Evolutionary conservation across 768 basidiomycete species (phyloP).

Genomic region (Pleurotus eryngii): DNA sequence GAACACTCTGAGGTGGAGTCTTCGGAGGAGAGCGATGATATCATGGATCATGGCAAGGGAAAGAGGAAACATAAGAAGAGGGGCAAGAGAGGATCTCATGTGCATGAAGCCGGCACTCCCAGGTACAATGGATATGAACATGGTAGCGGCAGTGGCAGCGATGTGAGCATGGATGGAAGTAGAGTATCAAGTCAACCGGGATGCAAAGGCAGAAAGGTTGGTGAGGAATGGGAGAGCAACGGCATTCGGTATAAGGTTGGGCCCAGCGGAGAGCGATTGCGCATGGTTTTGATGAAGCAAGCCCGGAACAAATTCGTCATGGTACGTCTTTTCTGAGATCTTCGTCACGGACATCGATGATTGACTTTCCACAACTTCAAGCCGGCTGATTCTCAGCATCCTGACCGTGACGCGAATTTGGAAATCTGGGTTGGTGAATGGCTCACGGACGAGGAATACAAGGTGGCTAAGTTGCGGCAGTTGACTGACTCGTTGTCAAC

Average conservation of each 20-base stretch:
- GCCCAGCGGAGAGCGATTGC: conserved; percentile 63
- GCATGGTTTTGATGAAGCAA: conserved; percentile 70
- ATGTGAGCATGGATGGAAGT: conserved; percentile 49
- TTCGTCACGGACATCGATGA: neutral
- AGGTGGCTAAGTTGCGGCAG: conserved; percentile 55
- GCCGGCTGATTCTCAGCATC: conserved; percentile 78
- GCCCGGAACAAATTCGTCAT: conserved; percentile 67
- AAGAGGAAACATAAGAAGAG: conserved; percentile 39
- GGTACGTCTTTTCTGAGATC: conserved; percentile 39
- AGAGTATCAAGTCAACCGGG: conserved; percentile 41
- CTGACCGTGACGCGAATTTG: conserved; percentile 63
- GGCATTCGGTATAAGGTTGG: conserved; percentile 72
- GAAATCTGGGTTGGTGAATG: conserved; percentile 78
- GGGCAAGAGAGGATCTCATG: conserved; percentile 10
- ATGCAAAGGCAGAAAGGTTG: conserved; percentile 57
- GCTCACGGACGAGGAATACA: conserved; percentile 74
- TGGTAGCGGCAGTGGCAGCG: conserved; percentile 31
- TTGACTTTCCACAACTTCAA: conserved; percentile 22
- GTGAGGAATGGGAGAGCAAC: conserved; percentile 75
- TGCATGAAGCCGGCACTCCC: neutral
- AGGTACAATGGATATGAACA: conserved; percentile 17
- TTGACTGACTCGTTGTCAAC: conserved; percentile 42
- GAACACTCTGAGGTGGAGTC: conserved; percentile 26
- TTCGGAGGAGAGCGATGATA: conserved; percentile 13
- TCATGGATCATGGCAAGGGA: conserved; percentile 46